phyloP scores from a whole-genome alignment of 495 filamentous ascomycete genomes.

The Tuber magnatum region DNA sequence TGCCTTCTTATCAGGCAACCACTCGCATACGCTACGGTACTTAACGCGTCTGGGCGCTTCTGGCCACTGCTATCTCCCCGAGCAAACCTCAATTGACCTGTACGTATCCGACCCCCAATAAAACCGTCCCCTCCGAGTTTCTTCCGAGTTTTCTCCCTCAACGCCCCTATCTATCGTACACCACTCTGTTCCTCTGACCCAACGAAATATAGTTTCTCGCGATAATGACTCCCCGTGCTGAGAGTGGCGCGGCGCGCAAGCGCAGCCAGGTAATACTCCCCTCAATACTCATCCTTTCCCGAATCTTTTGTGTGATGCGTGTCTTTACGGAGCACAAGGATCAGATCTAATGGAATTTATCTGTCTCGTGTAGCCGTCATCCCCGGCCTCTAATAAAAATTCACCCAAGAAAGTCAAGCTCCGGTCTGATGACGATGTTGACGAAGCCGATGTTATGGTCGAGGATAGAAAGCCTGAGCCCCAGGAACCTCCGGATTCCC shows the following conservation, averaged over 20 bases:
- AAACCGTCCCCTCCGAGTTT: neutral
- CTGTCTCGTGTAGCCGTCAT: constrained; percentile 2
- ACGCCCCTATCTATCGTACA: neutral
- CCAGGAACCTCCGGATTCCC: neutral
- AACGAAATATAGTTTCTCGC: neutral
- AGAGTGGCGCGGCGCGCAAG: neutral
- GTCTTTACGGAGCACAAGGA: neutral
- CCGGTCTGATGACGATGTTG: neutral
- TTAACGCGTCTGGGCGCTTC: neutral
- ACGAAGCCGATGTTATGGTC: neutral
- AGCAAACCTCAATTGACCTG: neutral
- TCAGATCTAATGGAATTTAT: neutral
- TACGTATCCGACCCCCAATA: neutral
- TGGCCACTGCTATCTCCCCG: neutral
- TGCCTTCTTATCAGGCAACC: neutral
- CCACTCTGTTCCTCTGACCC: neutral
- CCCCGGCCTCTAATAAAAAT: constrained; percentile 3
- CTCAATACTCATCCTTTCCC: neutral
- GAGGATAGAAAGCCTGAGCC: neutral
- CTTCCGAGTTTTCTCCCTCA: neutral
- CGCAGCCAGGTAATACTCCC: neutral
- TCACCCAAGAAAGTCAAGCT: neutral
- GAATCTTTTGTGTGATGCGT: neutral
- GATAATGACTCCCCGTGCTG: neutral
- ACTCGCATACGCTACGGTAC: neutral